Evolutionary conservation across 2,329 filamentous ascomycete genomes (phyloP), one percentile per base, ranked within the genome.

Genomic region (Daldinia eschscholtzii): DNA sequence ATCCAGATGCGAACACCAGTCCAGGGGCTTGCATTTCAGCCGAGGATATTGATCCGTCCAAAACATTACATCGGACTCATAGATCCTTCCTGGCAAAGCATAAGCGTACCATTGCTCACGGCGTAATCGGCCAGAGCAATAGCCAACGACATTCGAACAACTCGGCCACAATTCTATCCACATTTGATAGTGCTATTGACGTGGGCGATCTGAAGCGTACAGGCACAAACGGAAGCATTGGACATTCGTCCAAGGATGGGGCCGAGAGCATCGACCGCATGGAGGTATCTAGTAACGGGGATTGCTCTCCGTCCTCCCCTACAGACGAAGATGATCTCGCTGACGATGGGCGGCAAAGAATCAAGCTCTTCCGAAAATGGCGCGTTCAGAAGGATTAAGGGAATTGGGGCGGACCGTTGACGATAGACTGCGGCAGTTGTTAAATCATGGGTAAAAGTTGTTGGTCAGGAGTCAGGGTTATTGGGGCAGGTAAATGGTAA

Each of bases 1-100:
- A 91, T 67, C 89, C 89, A 23, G 87, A 89, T 18, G 89, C 89
- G 65, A 84, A 89, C 72, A 82, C 87, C 6, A 85, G 84, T 13
- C 84, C 84, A 56, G 83, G 87, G 68, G 88, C 88, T 50, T 84
- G 81, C 73, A 87, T 91, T 65, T 84, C 83, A 42, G 83, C 85
- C 61, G 83, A 86, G 60, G 87, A 89, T 69, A 78, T 88, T 50
- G 81, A 83, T 60, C 78, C 83, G 1, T 77, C 79, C 26, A 80
- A 79, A 56, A 80, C 81, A 35, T 73, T 84, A 46, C 77, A 80
- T 39, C 81, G 84, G 50, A 81, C 83, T 44, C 81, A 82, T 50
- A 82, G 81, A 28, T 83, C 83, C 2, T 83, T 87, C 71, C 75
- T 87, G 46, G 75, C 78, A 30, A 85, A 83, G 74, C 80, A 83